These are phyloP conservation scores for Tolypocladium ophioglossoides DNA, from an alignment of 2,329 filamentous ascomycete species.

Conservation along the genomic window DNA sequence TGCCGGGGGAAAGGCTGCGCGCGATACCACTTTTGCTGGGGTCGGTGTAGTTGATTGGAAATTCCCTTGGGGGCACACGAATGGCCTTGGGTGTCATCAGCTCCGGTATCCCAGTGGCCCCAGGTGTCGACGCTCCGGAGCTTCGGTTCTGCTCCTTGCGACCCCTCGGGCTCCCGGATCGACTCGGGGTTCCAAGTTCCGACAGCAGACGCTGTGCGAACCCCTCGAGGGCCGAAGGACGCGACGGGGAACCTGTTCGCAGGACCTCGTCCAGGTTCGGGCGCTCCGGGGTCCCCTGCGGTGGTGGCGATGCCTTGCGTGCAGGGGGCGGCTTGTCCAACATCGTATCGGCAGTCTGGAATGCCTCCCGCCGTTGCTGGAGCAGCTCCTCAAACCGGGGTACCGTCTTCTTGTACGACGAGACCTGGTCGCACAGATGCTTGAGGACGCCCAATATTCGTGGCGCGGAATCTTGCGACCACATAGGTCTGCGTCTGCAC, in stretches of 20 bases:
- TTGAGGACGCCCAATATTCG: constrained; percentile 48
- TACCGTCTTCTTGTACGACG: constrained; percentile 50
- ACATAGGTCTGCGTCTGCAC: constrained; percentile 43
- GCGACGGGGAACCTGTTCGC: constrained; percentile 39
- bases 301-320: constrained; percentile 17
- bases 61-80: constrained; percentile 31
- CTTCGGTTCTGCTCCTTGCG: constrained; percentile 32
- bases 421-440: constrained; percentile 50
- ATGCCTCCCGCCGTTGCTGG: constrained; percentile 53
- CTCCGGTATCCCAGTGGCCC: constrained; percentile 8
- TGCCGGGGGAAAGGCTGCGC: constrained; percentile 31
- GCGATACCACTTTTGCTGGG: constrained; percentile 16
- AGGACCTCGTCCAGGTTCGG: constrained; percentile 31
- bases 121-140: constrained; percentile 20
- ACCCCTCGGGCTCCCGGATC: constrained; percentile 37
- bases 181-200: constrained; percentile 44
- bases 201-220: constrained; percentile 53
- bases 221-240: constrained; percentile 46
- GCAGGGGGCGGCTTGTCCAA: constrained; percentile 22
- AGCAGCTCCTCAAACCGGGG: constrained; percentile 65
- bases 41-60: constrained; percentile 25
- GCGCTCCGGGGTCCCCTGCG: constrained; percentile 28
- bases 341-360: constrained; percentile 47
- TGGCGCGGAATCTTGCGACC: constrained; percentile 37
- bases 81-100: constrained; percentile 18